Evolutionary conservation across 352 stramenopile genomes (phyloP).

Genomic region (Globisporangium abappressorium): DNA sequence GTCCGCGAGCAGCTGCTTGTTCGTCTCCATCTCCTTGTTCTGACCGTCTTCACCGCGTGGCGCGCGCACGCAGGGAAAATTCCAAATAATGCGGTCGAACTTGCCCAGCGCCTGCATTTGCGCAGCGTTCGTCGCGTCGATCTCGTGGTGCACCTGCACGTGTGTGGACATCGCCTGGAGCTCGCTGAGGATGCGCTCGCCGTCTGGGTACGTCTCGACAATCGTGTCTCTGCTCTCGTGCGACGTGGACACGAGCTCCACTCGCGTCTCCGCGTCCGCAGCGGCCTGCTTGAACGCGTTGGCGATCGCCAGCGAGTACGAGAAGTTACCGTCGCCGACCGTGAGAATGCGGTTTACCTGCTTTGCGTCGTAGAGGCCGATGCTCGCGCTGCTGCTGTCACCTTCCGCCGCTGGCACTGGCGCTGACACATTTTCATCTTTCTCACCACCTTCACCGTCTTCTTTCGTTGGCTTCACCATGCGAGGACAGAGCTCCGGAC

Average conservation of each 20-base stretch:
- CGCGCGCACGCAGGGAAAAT: slow-evolving; percentile 94
- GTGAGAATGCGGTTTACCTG: slow-evolving; percentile 74
- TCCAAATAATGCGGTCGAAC: slow-evolving; percentile 95
- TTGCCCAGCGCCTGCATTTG: slow-evolving; percentile 66
- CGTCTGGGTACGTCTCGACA: slow-evolving; percentile 88
- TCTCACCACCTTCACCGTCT: neutral
- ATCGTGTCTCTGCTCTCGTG: slow-evolving; percentile 90
- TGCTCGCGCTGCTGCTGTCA: slow-evolving; percentile 7
- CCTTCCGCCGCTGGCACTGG: neutral
- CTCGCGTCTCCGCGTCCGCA: slow-evolving; percentile 8
- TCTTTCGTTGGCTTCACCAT: slow-evolving; percentile 19
- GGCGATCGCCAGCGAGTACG: slow-evolving; percentile 91
- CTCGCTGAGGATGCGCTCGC: slow-evolving; percentile 71
- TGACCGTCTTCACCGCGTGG: slow-evolving; percentile 93
- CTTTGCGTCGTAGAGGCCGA: slow-evolving; percentile 61
- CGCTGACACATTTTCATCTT: slow-evolving; percentile 10
- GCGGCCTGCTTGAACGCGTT: slow-evolving; percentile 34
- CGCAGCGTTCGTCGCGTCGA: slow-evolving; percentile 87
- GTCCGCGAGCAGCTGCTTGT: slow-evolving; percentile 88
- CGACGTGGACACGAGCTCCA: slow-evolving; percentile 87
- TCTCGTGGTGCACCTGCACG: slow-evolving; percentile 77
- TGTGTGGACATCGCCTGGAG: slow-evolving; percentile 50
- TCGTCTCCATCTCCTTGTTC: slow-evolving; percentile 94
- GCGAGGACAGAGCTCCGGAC: slow-evolving; percentile 71
- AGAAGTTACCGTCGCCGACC: slow-evolving; percentile 96